phyloP scores from a whole-genome alignment of 495 filamentous ascomycete genomes.

The Daldinia bambusicola region DNA sequence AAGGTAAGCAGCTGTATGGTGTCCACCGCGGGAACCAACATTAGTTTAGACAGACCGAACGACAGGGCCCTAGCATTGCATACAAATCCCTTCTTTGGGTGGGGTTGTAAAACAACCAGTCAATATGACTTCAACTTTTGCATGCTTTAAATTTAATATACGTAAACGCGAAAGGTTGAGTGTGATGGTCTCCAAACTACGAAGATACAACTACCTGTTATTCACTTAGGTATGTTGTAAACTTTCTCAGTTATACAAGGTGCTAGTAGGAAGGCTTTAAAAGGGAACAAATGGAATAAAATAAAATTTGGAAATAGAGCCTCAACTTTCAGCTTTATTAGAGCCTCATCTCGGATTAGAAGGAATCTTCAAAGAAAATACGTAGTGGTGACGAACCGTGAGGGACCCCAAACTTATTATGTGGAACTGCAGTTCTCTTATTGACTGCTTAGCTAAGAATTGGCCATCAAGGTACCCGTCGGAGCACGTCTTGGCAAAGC shows the following conservation, averaged over 20 bases:
- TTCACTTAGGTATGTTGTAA: too few species aligned
- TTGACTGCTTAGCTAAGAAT: slow-evolving; percentile 29
- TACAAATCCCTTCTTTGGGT: slow-evolving; percentile 11
- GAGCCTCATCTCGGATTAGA: slow-evolving; percentile 12
- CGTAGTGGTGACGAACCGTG: not conserved
- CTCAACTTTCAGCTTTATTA: slow-evolving; percentile 32
- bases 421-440: slow-evolving; percentile 20
- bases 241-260: too few species aligned
- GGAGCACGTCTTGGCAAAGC: slow-evolving; percentile 30
- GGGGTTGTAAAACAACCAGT: slow-evolving; percentile 15
- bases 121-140: not conserved
- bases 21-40: slow-evolving; percentile 36
- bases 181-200: not conserved
- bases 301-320: not conserved
- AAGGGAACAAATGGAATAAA: not conserved
- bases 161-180: slow-evolving; percentile 8
- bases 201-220: too few species aligned
- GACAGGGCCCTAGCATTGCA: slow-evolving; percentile 5
- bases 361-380: not conserved
- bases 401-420: slow-evolving; percentile 15
- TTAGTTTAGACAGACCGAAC: slow-evolving; percentile 1
- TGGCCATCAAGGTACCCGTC: slow-evolving; percentile 44
- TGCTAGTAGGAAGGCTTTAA: not conserved
- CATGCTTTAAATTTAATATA: not conserved
- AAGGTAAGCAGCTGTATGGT: slow-evolving; percentile 6